Evolutionary conservation across 768 basidiomycete species (phyloP), one percentile per base, ranked within the genome.

Genomic region (Lactarius akahatsu): DNA sequence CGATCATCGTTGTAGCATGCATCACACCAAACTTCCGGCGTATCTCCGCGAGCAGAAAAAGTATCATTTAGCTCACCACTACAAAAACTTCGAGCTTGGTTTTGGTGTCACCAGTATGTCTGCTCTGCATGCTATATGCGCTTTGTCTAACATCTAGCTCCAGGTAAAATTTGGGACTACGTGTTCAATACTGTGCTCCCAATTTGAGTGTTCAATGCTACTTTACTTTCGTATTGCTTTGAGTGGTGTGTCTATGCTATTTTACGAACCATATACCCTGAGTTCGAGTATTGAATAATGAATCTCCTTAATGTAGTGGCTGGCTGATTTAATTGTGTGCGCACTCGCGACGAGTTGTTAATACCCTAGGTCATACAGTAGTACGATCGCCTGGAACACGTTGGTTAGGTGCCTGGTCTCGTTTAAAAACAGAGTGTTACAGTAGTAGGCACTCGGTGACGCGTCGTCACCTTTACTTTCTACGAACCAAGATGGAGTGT

Each of bases 71-170:
- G 95, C 94, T 8, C 96, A 98, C 74, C 96, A 98, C 76, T 97
- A 96, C 82, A 97, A 97, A 79, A 96, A 97, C 80, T 96, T 94
- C 75, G 94, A 97, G 74, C 89, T 98, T 54, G 96, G 95, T 20
- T 98, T 96, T 74, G 96, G 96, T 38, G 96, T 98, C 13, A 98
- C 96, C 8, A 94, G 92, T 91, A 72, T 61, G 86, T 78, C 16
- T 43, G 45, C 32, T 68, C 23, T 30, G 28, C 41, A 8, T 52
- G 10, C 20, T 43, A 2, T 43, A 38, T 52, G 57, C 40, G 54
- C 18, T 63, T n/a, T 26, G 8, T 50, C 59, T n/a, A 57, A 68
- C 68, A 41, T 66, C 61, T 28, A 45, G 36, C 28, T 30, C 62
- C 65, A 90, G 88, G 89, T 79, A 98, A 96, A 80, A 79, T 98